Evolutionary conservation across 2,329 filamentous ascomycete species (phyloP), one percentile per base, ranked within the genome.

Genomic region (Aspergillus fijiensis): DNA sequence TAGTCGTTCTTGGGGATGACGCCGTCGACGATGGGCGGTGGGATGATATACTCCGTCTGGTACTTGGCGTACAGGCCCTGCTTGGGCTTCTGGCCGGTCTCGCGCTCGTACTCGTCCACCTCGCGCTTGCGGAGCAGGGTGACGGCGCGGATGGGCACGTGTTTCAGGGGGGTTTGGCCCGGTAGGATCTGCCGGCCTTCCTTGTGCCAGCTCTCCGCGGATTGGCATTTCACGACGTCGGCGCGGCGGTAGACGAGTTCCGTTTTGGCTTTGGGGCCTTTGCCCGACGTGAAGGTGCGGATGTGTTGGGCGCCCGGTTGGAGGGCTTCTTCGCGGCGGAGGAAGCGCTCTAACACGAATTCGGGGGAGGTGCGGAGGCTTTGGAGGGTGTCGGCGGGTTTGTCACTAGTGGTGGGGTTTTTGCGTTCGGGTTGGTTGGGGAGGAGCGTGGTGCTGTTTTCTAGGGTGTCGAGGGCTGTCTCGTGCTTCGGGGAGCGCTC

Each of bases 41-140:
- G 94, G 58, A 97, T 94, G 72, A 98, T 98, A 87, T 91, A 97
- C 58, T 96, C 91, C 0, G 95, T 99, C 76, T 99, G 95, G 9
- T 90, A 87, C 59, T 84, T 80, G 57, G 90, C 87, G 75, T 92
- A 99, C 0, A 99, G 78, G 0, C 92, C 93, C 72, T 99, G 95
- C 61, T 92, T 83, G 4, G 91, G 87, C 75, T 96, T 96, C 67
- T 89, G 84, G 19, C 94, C 94, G 0, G 87, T 92, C 23, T 88
- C 84, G 2, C 89, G 87, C 72, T 95, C 87, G 3, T 89, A 87
- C 71, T 96, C 92, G 67, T 96, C 89, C 49, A 98, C 89, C 74
- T 97, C 95, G 52, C 93, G 87, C 68, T 92, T 90, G 23, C 95
- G 85, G 55, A 92, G 91, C 2, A 90, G 84, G 0, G 95, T 99